phyloP scores from a whole-genome alignment of 441 rosid genomes.

The Syzygium syzygioides region DNA sequence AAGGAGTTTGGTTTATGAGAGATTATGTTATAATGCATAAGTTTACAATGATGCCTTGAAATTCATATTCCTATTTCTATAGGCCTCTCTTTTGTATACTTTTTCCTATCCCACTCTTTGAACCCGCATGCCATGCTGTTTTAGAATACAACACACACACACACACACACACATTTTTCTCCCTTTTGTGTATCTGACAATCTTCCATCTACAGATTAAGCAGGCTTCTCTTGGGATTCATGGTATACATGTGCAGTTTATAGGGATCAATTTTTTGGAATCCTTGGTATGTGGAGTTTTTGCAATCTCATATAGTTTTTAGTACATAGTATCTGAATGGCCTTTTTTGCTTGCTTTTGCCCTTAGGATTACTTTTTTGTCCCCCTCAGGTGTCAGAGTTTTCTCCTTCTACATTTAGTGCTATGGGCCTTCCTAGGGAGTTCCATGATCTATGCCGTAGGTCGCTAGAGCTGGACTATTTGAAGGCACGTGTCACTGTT shows the following conservation, averaged over 20 bases:
- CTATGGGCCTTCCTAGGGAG: constrained; percentile 97
- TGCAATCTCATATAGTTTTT: not conserved
- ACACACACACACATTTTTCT: not conserved
- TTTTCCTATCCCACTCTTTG: not conserved
- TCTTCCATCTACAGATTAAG: constrained; percentile 53
- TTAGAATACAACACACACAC: not conserved
- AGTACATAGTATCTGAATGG: not conserved
- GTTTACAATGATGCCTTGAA: not conserved
- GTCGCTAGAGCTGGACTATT: constrained; percentile 73
- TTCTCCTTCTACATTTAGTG: constrained; percentile 93
- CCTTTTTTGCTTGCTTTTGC: constrained; percentile 11
- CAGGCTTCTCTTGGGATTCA: constrained; percentile 77
- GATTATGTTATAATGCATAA: not conserved
- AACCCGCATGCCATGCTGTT: not conserved
- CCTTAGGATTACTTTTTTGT: constrained; percentile 9
- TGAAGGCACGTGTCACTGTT: constrained; percentile 47
- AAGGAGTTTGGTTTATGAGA: not conserved
- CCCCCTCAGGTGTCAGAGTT: constrained; percentile 81
- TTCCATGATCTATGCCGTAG: constrained; percentile 85
- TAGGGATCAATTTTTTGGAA: constrained; percentile 82
- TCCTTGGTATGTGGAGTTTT: constrained; percentile 47
- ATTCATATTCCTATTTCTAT: not conserved
- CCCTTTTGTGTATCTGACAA: constrained; percentile 16
- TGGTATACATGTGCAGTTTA: constrained; percentile 74
- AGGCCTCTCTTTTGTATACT: not conserved